Base-by-base conservation (phyloP, 2,329 filamentous ascomycete species). In the Ascocoryne sarcoides region DNA sequence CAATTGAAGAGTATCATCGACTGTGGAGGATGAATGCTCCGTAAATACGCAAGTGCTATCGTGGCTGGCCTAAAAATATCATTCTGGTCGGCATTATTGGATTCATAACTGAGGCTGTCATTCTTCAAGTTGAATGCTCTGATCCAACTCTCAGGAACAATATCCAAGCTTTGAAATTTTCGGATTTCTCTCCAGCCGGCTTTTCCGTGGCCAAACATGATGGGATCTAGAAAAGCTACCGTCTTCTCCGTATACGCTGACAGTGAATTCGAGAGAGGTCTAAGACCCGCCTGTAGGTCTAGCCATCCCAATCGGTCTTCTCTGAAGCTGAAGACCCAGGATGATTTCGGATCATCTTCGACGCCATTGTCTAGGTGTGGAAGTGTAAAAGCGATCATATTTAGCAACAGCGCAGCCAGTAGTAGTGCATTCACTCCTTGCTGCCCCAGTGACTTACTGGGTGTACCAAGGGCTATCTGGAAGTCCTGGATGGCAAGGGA, bases 131-230 rank as follows among this genome's bases (percentile, higher is more conserved):
- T 43, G 36, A 43, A 43, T 39, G 40, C 40, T 43, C 40, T 38
- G 30, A 43, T 43, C 40, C 40, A 43, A 43, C 40, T 43, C 40
- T 43, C 36, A 35, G 40, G 40, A 43, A 43, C 40, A 39, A 43
- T 35, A 39, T 31, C 40, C 35, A 43, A 43, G 40, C 36, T 43
- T 43, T 43, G 40, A 43, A 43, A 43, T 39, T 43, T 43, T 38
- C 40, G 40, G 40, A 43, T 43, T 32, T 43, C 40, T 43, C 40
- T 43, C 40, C 40, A 43, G 35, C 40, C 40, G 32, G 40, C 36
- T 31, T 43, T 43, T 43, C 40, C 40, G 40, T 43, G 36, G 40
- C 40, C 40, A 43, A 43, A 43, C 40, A 43, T 43, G 40, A 43
- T 43, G 40, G 40, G 40, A 39, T 43, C 30, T 38, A 43, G 36